Evolutionary conservation across 2,329 filamentous ascomycete species (phyloP).

Genomic region (Diatrype stigma): DNA sequence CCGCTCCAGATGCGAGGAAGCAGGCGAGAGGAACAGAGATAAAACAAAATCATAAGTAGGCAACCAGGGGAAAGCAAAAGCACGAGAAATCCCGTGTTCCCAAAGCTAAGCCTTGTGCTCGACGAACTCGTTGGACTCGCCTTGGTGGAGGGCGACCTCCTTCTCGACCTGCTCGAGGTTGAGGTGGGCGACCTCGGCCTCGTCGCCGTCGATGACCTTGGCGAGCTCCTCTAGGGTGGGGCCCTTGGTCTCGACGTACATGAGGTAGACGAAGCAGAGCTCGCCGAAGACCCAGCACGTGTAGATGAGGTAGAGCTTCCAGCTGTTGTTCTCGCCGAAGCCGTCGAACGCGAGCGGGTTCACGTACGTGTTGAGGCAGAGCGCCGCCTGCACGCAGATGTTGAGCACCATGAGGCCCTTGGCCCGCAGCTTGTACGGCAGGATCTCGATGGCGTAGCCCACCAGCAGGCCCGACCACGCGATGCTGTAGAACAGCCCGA

Average conservation of each 20-base stretch:
- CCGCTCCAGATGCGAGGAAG: neutral
- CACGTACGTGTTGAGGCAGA: conserved; percentile 50
- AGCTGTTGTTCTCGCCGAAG: conserved; percentile 38
- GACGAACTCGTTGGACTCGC: conserved; percentile 24
- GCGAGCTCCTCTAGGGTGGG: conserved; percentile 64
- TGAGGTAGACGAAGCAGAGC: conserved; percentile 51
- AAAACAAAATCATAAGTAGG: neutral
- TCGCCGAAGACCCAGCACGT: conserved; percentile 53
- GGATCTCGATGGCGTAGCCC: conserved; percentile 48
- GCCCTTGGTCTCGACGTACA: conserved; percentile 58
- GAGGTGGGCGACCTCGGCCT: conserved; percentile 43
- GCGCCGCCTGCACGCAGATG: conserved; percentile 49
- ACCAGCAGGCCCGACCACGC: conserved; percentile 55
- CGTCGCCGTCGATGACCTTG: conserved; percentile 61
- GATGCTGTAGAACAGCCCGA: conserved; percentile 48
- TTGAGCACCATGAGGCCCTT: conserved; percentile 56
- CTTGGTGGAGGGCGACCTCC: conserved; percentile 27
- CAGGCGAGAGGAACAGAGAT: neutral
- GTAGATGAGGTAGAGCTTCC: conserved; percentile 56
- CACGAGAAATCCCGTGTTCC: neutral
- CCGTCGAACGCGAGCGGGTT: conserved; percentile 51
- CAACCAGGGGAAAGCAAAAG: neutral
- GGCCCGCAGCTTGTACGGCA: conserved; percentile 46
- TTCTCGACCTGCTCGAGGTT: conserved; percentile 43
- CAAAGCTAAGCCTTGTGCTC: conserved; percentile 19